Evolutionary conservation across 1,284 basidiomycete species (phyloP), one percentile per base, ranked within the genome.

Genomic region (Rhodotorula mucilaginosa): DNA sequence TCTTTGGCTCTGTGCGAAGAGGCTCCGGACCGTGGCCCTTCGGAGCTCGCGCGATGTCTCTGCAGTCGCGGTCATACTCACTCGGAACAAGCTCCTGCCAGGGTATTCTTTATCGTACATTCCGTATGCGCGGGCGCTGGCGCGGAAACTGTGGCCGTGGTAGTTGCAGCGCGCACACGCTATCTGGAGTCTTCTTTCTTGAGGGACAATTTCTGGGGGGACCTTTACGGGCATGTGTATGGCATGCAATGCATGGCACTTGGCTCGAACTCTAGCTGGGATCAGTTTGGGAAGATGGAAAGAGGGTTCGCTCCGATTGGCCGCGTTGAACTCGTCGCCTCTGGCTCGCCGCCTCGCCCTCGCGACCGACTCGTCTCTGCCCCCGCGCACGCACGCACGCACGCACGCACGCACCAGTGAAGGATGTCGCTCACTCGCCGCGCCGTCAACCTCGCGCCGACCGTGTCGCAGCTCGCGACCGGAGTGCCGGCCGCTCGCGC

Each of bases 381-480:
- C 39, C 39, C 10, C 39, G 39, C 39, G 34, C 34, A 34, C 34
- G 39, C 8, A 44, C 39, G 39, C 39, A 44, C 39, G 39, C 39
- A 44, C 58, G 16, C 46, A 4, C 44, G 15, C 59, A 4, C 51
- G 47, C 15, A 34, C 57, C 60, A 31, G 5, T 31, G 26, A 19
- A 51, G 47, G 29, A 62, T 62, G 23, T 64, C 69, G 58, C 67
- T 54, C 58, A 64, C 61, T 65, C 79, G 81, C 76, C 80, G 76
- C 74, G 89, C 89, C 76, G 83, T 92, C 81, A 93, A 88, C 83
- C 84, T 96, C 79, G 83, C 90, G 58, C 90, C 92, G 70, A 92
- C 92, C 61, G 88, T 91, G 76, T 88, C 90, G 80, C 84, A 87
- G 15, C 86, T 91, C 73, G 85, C 92, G 57, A 88, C 86, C 58